Evolutionary conservation across 1,284 basidiomycete species (phyloP), one percentile per base, ranked within the genome.

Genomic region (Serendipita sp.): DNA sequence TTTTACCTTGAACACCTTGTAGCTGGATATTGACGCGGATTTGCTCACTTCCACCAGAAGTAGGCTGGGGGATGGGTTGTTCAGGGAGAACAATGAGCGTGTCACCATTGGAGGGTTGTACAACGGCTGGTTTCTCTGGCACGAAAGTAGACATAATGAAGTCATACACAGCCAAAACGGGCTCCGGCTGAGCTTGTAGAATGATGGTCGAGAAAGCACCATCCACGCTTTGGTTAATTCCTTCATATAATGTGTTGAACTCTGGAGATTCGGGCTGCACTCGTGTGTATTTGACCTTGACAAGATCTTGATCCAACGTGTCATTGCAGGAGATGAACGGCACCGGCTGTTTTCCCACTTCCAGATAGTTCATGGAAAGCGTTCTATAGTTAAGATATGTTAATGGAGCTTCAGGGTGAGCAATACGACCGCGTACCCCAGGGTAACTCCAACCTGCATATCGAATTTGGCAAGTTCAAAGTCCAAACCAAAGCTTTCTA

Each of bases 111-210:
- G 63, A 58, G 62, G 64, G 60, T 66, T 69, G 43, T 63, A 66
- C 62, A 42, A 62, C 38, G 50, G 64, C 65, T 66, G n/a, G 72
- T 67, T 65, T 74, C 29, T 78, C 72, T 3, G 88, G 82, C 13
- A 92, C 88, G 72, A 97, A 97, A 0, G 94, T 96, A 3, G 91
- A 89, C 88, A 99, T 96, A 74, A 99, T 86, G 76, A 97, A 98
- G 74, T 99, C 93, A 73, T 98, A 99, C 8, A 99, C 76, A 1
- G 87, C 81, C 45, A 99, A 77, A 55, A 99, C 87, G 17, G 95
- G 94, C 70, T 93, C 92, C 1, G 96, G 93, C 2, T 90, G 89
- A 1, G 91, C 85, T 65, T 87, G 84, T 73, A 99, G 85, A 66
- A 94, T 82, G 74, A 99, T 88, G 0, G 96, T 98, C 2, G 95